These are phyloP conservation scores for Angomonas deanei DNA, from an alignment of 208 protist genomes.

Conservation along the genomic window DNA sequence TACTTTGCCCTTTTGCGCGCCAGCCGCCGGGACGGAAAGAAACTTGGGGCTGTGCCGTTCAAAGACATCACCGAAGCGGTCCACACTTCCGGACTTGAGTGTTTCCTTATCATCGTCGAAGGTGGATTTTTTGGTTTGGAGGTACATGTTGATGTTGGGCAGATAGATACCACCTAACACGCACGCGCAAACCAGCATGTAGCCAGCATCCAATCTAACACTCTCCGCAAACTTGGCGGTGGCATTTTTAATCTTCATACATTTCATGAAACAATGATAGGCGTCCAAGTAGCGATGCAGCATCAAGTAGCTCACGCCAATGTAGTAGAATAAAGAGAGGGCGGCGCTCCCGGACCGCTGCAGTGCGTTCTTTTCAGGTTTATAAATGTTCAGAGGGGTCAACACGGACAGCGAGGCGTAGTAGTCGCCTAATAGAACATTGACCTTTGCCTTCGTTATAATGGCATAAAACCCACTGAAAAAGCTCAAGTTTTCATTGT, in stretches of 20 bases:
- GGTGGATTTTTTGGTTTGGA: slow-evolving; percentile 32
- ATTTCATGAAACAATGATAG: slow-evolving; percentile 73
- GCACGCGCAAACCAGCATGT: slow-evolving; percentile 77
- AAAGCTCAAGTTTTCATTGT: slow-evolving; percentile 23
- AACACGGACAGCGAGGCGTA: slow-evolving; percentile 64
- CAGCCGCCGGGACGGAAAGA: slow-evolving; percentile 56
- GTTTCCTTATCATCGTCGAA: slow-evolving; percentile 86
- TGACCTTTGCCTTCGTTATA: slow-evolving; percentile 70
- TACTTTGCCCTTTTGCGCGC: slow-evolving; percentile 28
- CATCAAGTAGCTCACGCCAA: slow-evolving; percentile 91
- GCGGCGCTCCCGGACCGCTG: slow-evolving; percentile 58
- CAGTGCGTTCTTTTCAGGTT: slow-evolving; percentile 52
- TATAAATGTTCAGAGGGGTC: slow-evolving; percentile 69
- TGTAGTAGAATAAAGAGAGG: slow-evolving; percentile 78
- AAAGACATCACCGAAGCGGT: slow-evolving; percentile 88
- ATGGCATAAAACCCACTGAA: slow-evolving; percentile 84
- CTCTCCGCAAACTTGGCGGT: slow-evolving; percentile 80
- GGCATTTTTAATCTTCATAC: slow-evolving; percentile 52
- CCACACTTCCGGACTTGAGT: slow-evolving; percentile 74
- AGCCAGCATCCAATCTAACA: slow-evolving; percentile 73
- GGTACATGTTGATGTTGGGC: slow-evolving; percentile 54
- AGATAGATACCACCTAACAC: slow-evolving; percentile 79
- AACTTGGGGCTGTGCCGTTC: slow-evolving; percentile 89
- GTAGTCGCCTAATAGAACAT: slow-evolving; percentile 85
- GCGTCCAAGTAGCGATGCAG: slow-evolving; percentile 87